Conservation (phyloP, 2,329 filamentous ascomycete species). For the Calonectria pteridis region DNA sequence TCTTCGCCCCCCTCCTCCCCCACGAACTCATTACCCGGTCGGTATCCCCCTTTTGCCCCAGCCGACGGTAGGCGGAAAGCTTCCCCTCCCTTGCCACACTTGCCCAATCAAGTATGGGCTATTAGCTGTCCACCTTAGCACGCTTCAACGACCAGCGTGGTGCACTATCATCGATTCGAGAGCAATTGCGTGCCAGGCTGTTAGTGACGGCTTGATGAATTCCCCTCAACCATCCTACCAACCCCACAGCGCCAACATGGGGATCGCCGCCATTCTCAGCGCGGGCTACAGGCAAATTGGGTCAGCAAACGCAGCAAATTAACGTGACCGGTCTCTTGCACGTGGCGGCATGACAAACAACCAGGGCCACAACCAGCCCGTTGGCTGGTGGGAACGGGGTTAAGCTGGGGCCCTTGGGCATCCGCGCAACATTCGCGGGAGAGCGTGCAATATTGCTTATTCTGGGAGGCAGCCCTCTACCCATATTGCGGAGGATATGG, state of each 20-base stretch:
- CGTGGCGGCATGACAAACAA: constrained; percentile 12
- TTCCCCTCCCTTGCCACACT: not conserved
- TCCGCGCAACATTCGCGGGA: not conserved
- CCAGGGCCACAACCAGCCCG: not conserved
- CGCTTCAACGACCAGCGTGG: not conserved
- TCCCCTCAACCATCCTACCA: not conserved
- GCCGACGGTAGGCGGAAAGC: not conserved
- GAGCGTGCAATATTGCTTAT: not conserved
- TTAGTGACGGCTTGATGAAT: constrained; percentile 17
- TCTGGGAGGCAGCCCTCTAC: not conserved
- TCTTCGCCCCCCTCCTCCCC: not conserved
- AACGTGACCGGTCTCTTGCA: constrained; percentile 7
- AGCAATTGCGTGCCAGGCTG: constrained; percentile 20
- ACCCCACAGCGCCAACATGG: constrained; percentile 4
- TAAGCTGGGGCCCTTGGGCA: not conserved
- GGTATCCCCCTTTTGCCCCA: not conserved
- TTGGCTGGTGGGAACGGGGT: constrained; percentile 9
- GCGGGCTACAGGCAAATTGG: not conserved
- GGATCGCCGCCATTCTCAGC: not conserved
- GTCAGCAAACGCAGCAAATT: not conserved
- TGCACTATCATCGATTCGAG: constrained; percentile 28
- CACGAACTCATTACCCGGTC: not conserved
- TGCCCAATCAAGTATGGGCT: not conserved
- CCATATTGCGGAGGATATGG: not conserved
- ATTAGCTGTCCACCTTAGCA: constrained; percentile 1